These are phyloP conservation scores for Schizonepeta tenuifolia DNA, from an alignment of 257 asterid genomes.

Conservation along the genomic window DNA sequence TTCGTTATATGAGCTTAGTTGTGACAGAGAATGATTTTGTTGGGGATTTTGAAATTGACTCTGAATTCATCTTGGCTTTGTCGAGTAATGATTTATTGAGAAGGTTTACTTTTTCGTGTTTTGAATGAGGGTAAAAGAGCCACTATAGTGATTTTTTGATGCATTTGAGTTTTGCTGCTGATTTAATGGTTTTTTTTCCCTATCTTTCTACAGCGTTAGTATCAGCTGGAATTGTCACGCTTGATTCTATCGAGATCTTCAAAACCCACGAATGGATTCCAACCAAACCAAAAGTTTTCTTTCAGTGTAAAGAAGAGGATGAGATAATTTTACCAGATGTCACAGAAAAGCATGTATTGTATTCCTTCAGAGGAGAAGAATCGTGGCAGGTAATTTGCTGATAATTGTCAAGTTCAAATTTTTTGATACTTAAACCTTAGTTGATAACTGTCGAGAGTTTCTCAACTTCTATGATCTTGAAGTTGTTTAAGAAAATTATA, in stretches of 20 bases:
- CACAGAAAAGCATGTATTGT: constrained; percentile 51
- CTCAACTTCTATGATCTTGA: not conserved
- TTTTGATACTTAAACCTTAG: not conserved
- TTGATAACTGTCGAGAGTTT: not conserved
- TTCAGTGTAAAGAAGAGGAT: constrained; percentile 68
- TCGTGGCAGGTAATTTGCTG: constrained; percentile 81
- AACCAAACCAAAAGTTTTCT: constrained; percentile 58
- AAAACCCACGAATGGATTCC: constrained; percentile 68
- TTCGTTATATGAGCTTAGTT: not conserved
- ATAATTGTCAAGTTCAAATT: not conserved
- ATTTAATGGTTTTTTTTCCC: constrained; percentile 8
- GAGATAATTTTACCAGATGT: constrained; percentile 69
- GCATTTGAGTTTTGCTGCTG: constrained; percentile 22
- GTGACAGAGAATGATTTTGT: not conserved
- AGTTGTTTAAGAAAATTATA: not conserved
- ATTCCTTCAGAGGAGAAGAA: constrained; percentile 77
- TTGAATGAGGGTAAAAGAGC: not conserved
- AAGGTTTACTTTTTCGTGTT: not conserved
- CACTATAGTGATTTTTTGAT: constrained; percentile 12
- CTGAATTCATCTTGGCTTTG: not conserved
- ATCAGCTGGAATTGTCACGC: constrained; percentile 64
- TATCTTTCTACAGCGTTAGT: constrained; percentile 40
- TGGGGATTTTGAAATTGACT: not conserved
- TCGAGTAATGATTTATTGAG: not conserved
- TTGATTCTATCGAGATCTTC: constrained; percentile 65